Evolutionary conservation across 75 land plant genomes (phyloP), one percentile per base, ranked within the genome.

Genomic region (Azolla pinnata): DNA sequence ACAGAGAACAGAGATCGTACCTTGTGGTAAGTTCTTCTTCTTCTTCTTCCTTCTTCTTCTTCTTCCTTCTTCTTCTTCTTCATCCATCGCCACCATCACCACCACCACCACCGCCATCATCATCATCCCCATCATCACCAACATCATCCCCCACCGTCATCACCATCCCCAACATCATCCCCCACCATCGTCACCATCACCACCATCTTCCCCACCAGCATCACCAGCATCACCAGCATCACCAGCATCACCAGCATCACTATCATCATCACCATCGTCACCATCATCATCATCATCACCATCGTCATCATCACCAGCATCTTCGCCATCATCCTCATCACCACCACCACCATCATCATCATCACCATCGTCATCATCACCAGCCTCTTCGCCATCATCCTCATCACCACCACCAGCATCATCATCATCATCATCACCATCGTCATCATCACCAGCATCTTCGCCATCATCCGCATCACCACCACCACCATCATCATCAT

Each of bases 121-220:
- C 42, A 38, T 14, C 12, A 7, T 38, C 42, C 42, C 7, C 14
- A 7, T 38, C 42, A 7, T 38, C 42, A 14, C 42, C 42, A 7
- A 38, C 42, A n/a, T n/a, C n/a, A n/a, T 38, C 42, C 75, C 23
- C 75, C 75, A 20, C 56, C 68, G 2, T 54, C 64, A 21, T 45
- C 54, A 21, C 75, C 75, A 12, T 40, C 68, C 20, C 61, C 17
- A n/a, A 44, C 26, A 26, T 67, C 75, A 54, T 24, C 62, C 30
- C 10, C 69, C 4, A 59, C 69, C 29, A 52, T 60, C n/a, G 28
- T 61, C n/a, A 42, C 60, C 1, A n/a, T n/a, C 35, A 12, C 60
- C 18, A 9, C 35, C 60, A 0, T n/a, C 59, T 10, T 17, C 55
- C 12, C 23, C 67, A 42, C 27, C 45, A 44, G 38, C 62, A 48